These are phyloP conservation scores for Penicillium turbatum DNA, from an alignment of 495 filamentous ascomycete species.

Conservation along the genomic window DNA sequence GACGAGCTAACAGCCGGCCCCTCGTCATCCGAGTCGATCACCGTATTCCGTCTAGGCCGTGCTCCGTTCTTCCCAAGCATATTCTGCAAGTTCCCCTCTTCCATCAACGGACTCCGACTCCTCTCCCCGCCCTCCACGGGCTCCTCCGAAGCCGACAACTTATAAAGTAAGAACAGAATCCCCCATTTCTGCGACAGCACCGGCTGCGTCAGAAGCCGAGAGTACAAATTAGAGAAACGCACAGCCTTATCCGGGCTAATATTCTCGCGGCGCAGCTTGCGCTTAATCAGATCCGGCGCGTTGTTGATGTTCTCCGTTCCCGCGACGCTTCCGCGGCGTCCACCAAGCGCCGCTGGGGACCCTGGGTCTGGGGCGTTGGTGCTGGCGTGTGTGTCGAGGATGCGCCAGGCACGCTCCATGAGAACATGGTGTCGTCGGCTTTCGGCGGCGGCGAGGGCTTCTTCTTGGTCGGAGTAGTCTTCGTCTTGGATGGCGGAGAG, in stretches of 20 bases:
- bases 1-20: slow-evolving; percentile 44
- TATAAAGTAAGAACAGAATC: slow-evolving; percentile 84
- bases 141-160: slow-evolving; percentile 60
- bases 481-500: slow-evolving; percentile 32
- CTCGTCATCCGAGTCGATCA: slow-evolving; percentile 36
- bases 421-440: slow-evolving; percentile 39
- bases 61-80: slow-evolving; percentile 29
- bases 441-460: slow-evolving; percentile 40
- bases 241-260: slow-evolving; percentile 78
- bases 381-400: slow-evolving; percentile 30
- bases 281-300: slow-evolving; percentile 85
- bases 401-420: slow-evolving; percentile 45
- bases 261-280: slow-evolving; percentile 70
- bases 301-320: slow-evolving; percentile 68
- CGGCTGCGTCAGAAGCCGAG: slow-evolving; percentile 78
- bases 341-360: slow-evolving; percentile 23
- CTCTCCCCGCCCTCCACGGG: slow-evolving; percentile 27
- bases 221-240: slow-evolving; percentile 83
- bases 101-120: slow-evolving; percentile 39
- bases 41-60: slow-evolving; percentile 19
- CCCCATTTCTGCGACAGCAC: slow-evolving; percentile 95
- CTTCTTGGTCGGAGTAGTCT: slow-evolving; percentile 40
- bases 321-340: slow-evolving; percentile 34
- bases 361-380: slow-evolving; percentile 25
- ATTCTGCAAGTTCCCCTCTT: slow-evolving; percentile 36